Percentiles rank a stretch among this genome's conserved stretches.
Evolutionary conservation across 164 flowering plant genomes (phyloP).

Genomic region (Akebia trifoliata): DNA sequence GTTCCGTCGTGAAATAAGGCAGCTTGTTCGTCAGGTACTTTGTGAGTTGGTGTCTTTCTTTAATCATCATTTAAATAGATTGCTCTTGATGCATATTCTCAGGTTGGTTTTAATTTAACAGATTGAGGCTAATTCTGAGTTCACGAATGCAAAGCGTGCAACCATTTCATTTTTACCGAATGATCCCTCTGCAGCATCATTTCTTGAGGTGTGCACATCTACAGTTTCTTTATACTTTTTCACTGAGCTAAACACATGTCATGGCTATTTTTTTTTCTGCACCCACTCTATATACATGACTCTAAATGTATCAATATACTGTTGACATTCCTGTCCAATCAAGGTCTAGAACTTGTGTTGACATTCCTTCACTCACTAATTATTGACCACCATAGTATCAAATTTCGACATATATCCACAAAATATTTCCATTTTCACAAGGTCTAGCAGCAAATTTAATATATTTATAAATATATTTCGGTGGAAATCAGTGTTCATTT

Average conservation of each 20-base stretch:
- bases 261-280: not conserved
- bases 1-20: slow-evolving; percentile 69
- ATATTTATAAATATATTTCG: too few relatives aligned
- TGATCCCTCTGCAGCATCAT: slow-evolving; percentile 58
- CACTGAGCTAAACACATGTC: not conserved
- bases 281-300: too few relatives aligned
- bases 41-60: not conserved
- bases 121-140: slow-evolving; percentile 73
- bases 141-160: slow-evolving; percentile 53
- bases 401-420: too few relatives aligned
- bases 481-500: too few relatives aligned
- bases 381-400: too few relatives aligned
- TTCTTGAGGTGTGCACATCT: slow-evolving; percentile 67
- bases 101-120: slow-evolving; percentile 18
- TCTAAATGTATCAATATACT: too few relatives aligned
- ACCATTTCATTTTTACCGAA: slow-evolving; percentile 65
- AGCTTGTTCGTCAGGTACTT: slow-evolving; percentile 73
- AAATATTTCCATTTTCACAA: too few relatives aligned
- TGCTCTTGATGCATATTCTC: not conserved
- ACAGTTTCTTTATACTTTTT: not conserved
- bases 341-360: too few relatives aligned
- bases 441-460: too few relatives aligned
- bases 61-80: too few relatives aligned
- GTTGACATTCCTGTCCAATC: too few relatives aligned
- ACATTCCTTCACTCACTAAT: too few relatives aligned